Base-by-base conservation (phyloP, 495 filamentous ascomycete species). In the Rostrohypoxylon terebratum region DNA sequence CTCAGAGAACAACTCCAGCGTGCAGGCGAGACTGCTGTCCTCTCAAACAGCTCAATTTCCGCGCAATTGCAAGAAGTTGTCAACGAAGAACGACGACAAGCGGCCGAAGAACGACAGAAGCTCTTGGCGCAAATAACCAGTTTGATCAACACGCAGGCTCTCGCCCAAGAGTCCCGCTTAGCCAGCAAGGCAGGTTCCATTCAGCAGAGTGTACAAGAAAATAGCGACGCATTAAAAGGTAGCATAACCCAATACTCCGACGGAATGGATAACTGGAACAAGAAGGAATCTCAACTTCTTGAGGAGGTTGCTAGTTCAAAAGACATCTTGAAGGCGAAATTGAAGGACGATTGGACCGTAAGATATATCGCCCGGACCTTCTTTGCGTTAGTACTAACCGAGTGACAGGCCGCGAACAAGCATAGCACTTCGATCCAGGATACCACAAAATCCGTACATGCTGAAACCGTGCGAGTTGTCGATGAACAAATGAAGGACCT, bases 301-400 rank as follows among this genome's bases (percentile, higher is more conserved):
- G 89, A 92, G 44, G 89, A 90, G 18, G 87, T 97, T 11, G 75
- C 85, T 16, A 88, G 85, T 75, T 94, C 92, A 10, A 83, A 89
- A 40, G 94, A 97, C 63, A 86, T 84, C 7, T 78, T 98, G 23
- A 96, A 94, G 81, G 86, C 81, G 18, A 92, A 89, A 79, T 87
- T 99, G 78, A 92, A 94, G 82, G 88, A 92, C 65, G 94, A 98
- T 73, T 98, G 93, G 92, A 89, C 89, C 74, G 90, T 93, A 86
- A 83, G 90, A 77, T 61, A 48, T 33, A 13, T 57, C 16, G 11
- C 11, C 33, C 47, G 4, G 3, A 14, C 51, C 42, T 1, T 5
- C 20, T 25, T 53, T 21, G 16, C 31, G 1, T 16, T 25, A 33
- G 42, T 31, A 44, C 65, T 68, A 75, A 71, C 81, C 82, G 75